Evolutionary conservation across 1,284 basidiomycete genomes (phyloP).

Genomic region (Cerioporus squamosus): DNA sequence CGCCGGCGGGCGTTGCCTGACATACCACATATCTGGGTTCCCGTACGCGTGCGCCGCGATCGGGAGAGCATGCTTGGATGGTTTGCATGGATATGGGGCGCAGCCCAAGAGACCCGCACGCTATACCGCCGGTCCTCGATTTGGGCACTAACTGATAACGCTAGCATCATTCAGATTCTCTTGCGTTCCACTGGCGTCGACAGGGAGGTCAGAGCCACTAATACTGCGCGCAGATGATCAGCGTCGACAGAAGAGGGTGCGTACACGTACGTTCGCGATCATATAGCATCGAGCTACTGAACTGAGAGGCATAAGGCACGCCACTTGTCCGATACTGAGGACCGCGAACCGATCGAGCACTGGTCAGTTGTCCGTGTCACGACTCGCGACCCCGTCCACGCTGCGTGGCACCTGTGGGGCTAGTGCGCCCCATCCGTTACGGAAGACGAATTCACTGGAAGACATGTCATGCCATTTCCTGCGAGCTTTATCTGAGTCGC

Average conservation of each 20-base stretch:
- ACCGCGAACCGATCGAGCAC: background rate
- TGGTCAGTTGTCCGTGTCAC: conserved; percentile 6
- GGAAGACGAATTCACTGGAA: conserved; percentile 8
- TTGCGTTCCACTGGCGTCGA: background rate
- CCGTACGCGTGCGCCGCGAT: background rate
- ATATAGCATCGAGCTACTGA: background rate
- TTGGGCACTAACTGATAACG: background rate
- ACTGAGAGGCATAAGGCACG: background rate
- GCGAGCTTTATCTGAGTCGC: conserved; percentile 16
- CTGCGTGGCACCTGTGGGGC: background rate
- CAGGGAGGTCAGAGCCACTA: background rate
- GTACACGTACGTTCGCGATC: background rate
- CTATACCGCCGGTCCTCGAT: background rate
- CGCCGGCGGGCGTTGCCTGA: background rate
- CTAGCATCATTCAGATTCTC: background rate
- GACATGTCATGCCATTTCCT: background rate
- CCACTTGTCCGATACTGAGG: background rate
- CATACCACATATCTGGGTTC: background rate
- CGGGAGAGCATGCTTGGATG: background rate
- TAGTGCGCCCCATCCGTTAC: background rate
- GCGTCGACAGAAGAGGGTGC: conserved; percentile 9
- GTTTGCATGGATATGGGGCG: background rate
- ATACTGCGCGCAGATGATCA: conserved; percentile 4
- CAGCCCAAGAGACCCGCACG: background rate
- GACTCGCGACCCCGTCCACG: background rate